A percentile compares a stretch with the other conserved stretches of the same genome.
phyloP scores from a whole-genome alignment of 1,284 basidiomycete species.

The Inonotus hispidus region DNA sequence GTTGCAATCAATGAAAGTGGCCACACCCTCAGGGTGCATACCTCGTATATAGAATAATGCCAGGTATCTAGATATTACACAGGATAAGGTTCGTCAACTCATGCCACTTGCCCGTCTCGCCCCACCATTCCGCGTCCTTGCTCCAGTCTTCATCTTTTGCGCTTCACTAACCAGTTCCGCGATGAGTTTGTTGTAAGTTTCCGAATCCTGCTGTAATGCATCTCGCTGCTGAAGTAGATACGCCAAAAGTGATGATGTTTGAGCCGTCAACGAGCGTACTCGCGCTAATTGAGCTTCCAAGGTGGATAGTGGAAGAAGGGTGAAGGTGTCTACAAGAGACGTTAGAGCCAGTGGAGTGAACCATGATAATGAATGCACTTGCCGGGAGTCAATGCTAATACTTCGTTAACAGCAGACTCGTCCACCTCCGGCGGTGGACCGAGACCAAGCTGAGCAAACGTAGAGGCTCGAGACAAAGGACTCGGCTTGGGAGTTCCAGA shows the following conservation, averaged over 20 bases:
- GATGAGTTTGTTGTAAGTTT: slow-evolving; percentile 78
- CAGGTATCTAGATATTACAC: slow-evolving; percentile 3
- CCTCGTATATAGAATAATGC: not conserved
- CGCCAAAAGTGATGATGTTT: slow-evolving; percentile 69
- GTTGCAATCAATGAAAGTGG: too few species aligned
- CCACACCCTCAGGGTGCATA: not conserved
- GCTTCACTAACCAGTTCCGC: slow-evolving; percentile 79
- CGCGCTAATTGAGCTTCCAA: slow-evolving; percentile 65
- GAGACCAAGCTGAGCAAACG: slow-evolving; percentile 51
- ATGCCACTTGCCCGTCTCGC: slow-evolving; percentile 50
- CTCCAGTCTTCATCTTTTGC: slow-evolving; percentile 65
- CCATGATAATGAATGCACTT: slow-evolving; percentile 23
- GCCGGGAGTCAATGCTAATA: slow-evolving; percentile 71
- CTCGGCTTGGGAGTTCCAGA: slow-evolving; percentile 52
- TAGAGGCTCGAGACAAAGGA: slow-evolving; percentile 31
- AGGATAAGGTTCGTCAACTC: slow-evolving; percentile 21
- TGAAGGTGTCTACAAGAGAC: slow-evolving; percentile 52
- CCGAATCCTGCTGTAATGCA: slow-evolving; percentile 80
- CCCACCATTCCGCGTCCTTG: slow-evolving; percentile 32
- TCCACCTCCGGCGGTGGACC: slow-evolving; percentile 72
- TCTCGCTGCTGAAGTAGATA: slow-evolving; percentile 80
- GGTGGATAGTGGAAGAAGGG: slow-evolving; percentile 59
- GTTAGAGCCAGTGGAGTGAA: slow-evolving; percentile 11
- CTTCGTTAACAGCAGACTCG: slow-evolving; percentile 51
- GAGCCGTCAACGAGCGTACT: slow-evolving; percentile 62